Conservation (phyloP, 2,329 filamentous ascomycete species). For the Botryotinia narcissicola region DNA sequence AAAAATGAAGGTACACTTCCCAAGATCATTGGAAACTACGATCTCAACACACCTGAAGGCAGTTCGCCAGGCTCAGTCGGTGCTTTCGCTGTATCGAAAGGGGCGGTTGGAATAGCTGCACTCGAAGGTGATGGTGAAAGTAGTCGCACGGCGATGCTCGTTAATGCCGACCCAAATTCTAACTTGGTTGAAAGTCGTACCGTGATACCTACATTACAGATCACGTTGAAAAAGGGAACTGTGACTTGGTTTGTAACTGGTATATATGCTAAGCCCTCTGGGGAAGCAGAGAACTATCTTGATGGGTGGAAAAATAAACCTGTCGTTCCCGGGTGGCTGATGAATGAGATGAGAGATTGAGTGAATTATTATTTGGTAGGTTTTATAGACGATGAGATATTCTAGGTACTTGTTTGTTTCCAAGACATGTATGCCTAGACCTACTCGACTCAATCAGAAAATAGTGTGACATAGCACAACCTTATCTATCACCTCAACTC, state of each 20-base stretch:
- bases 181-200: constrained; percentile 73
- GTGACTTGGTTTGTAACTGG: constrained; percentile 66
- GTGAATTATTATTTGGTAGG: not conserved
- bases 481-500: not conserved
- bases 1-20: constrained; percentile 52
- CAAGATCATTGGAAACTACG: constrained; percentile 60
- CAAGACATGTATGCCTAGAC: not conserved
- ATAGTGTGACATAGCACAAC: not conserved
- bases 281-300: constrained; percentile 52
- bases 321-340: constrained; percentile 58
- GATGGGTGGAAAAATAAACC: constrained; percentile 61
- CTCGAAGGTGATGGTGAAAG: constrained; percentile 40
- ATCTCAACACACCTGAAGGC: constrained; percentile 52
- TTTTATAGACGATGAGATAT: not conserved
- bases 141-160: constrained; percentile 54
- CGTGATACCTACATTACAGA: constrained; percentile 66
- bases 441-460: not conserved
- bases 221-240: constrained; percentile 56
- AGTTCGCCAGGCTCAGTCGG: constrained; percentile 51
- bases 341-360: constrained; percentile 34
- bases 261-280: constrained; percentile 66
- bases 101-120: constrained; percentile 56
- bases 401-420: not conserved
- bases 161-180: constrained; percentile 76
- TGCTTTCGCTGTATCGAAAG: constrained; percentile 56